Evolutionary conservation across 768 basidiomycete species (phyloP), one percentile per base, ranked within the genome.

Genomic region (Lentinula guzmanii): DNA sequence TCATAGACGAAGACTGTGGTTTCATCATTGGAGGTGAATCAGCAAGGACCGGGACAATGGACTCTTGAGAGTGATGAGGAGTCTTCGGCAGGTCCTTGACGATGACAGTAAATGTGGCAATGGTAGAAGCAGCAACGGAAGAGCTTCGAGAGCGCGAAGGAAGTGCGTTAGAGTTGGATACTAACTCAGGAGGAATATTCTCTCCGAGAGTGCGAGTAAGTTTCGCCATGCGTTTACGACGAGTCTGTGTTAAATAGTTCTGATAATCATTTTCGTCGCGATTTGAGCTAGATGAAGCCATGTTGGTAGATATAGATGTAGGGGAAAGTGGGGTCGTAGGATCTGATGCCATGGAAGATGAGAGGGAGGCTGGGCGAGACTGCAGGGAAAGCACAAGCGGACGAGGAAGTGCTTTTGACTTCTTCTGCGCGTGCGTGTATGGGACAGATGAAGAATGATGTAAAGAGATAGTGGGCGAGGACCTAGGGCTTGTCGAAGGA

Each of bases 121-220:
- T 21, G 5, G n/a, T 24, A 13, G 24, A 15, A 41, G 37, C 9
- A 5, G 45, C 55, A 13, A 56, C 9, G 13, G 55, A 56, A 13
- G 21, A 15, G 24, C 42, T 43, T 5, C 42, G 55, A 18, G 55
- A 24, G 4, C 41, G 55, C n/a, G 55, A 56, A 31, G 11, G 64
- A 51, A 31, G 63, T 6, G 21, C 60, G 35, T 34, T 64, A 57
- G 50, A 67, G 68, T 41, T 21, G 55, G 77, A 76, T 2, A 87
- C 78, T 28, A 86, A 77, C 65, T 85, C 84, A 2, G 77, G 68
- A 15, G 86, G 86, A 42, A 87, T 74, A 62, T 78, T 80, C 70
- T 86, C 84, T 37, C 86, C 86, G 6, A 87, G 74, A 24, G 82
- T 83, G 46, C 84, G 78, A 1, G 75, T 68, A 37, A 87, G 75